Conservation (phyloP, 768 basidiomycete genomes). For the Agrocybe chaxingu region DNA sequence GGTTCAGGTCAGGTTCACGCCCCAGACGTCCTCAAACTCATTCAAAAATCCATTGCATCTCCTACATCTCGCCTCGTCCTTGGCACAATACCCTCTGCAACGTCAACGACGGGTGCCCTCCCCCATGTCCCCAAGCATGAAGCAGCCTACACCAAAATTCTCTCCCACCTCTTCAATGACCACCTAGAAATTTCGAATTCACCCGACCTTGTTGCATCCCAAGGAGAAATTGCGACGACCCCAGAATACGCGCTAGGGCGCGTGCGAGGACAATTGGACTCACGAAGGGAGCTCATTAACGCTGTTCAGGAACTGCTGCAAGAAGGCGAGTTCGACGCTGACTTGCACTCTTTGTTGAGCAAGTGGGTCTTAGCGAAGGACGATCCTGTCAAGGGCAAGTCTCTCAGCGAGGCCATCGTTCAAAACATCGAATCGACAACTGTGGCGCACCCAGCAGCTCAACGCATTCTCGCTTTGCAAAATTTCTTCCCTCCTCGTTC, state of each 20-base stretch:
- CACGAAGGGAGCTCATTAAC: slow-evolving; percentile 62
- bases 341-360: slow-evolving; percentile 69
- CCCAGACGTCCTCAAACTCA: slow-evolving; percentile 47
- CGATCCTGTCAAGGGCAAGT: slow-evolving; percentile 58
- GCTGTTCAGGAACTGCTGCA: slow-evolving; percentile 67
- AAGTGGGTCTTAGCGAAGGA: slow-evolving; percentile 81
- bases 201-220: slow-evolving; percentile 63
- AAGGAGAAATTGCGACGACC: slow-evolving; percentile 78
- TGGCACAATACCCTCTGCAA: slow-evolving; percentile 30
- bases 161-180: slow-evolving; percentile 74
- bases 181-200: slow-evolving; percentile 85
- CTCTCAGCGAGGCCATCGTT: slow-evolving; percentile 57
- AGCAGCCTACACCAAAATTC: slow-evolving; percentile 85
- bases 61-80: slow-evolving; percentile 46
- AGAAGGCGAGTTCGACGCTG: slow-evolving; percentile 40
- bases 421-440: slow-evolving; percentile 40
- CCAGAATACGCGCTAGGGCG: slow-evolving; percentile 95
- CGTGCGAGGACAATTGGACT: slow-evolving; percentile 77
- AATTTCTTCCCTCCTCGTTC: slow-evolving; percentile 66
- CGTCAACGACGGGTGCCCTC: slow-evolving; percentile 24
- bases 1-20: slow-evolving; percentile 35
- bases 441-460: slow-evolving; percentile 39
- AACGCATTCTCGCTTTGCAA: slow-evolving; percentile 56
- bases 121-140: slow-evolving; percentile 89
- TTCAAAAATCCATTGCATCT: slow-evolving; percentile 38